Conservation (phyloP, 257 asterid genomes). For the Solanum pimpinellifolium region DNA sequence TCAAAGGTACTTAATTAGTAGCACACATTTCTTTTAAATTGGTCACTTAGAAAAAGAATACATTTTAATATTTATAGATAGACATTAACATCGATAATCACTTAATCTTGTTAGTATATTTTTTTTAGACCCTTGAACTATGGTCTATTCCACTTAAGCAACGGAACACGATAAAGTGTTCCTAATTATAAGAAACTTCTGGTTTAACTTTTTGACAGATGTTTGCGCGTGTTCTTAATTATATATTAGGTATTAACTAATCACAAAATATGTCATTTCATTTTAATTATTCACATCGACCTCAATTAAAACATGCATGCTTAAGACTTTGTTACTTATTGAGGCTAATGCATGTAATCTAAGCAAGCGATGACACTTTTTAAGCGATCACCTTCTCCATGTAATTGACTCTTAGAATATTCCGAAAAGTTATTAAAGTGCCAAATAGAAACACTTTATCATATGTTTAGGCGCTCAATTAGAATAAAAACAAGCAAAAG, state of each 20-base stretch:
- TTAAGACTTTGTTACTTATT: not conserved
- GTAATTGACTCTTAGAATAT: not conserved
- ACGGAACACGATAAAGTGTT: not conserved
- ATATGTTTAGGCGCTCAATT: not conserved
- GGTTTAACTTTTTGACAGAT: not conserved
- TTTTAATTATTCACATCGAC: too few relatives aligned
- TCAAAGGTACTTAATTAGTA: conserved; percentile 41
- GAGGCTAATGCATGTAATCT: not conserved
- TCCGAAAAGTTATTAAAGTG: not conserved
- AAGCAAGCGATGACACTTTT: not conserved
- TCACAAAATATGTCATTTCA: not conserved
- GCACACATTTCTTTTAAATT: not conserved
- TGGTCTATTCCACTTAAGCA: not conserved
- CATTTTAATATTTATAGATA: not conserved
- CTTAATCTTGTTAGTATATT: not conserved
- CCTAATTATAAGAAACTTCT: not conserved
- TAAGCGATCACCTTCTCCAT: not conserved
- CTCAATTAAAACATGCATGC: not conserved
- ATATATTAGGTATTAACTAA: not conserved
- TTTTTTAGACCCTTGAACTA: not conserved
- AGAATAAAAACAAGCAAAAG: not conserved
- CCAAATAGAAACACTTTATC: not conserved
- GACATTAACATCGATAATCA: not conserved
- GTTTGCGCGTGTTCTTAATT: not conserved
- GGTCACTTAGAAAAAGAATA: not conserved